Evolutionary conservation across 495 filamentous ascomycete species (phyloP), one percentile per base, ranked within the genome.

Genomic region (Cercophora sp.): DNA sequence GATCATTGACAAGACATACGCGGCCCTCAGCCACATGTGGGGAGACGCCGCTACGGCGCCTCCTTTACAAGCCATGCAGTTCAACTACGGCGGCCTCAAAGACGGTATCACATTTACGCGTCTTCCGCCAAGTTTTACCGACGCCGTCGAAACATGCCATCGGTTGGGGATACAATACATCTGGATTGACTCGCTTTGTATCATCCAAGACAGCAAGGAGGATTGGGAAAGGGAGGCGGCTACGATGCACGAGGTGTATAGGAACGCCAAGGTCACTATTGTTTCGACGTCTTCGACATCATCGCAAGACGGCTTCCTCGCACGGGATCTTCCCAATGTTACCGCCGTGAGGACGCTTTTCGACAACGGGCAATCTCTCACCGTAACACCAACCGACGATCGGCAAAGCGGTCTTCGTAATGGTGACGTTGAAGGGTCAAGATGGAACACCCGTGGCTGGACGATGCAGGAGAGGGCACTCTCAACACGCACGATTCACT

Each of bases 141-240:
- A 47, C 32, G 44, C 44, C 8, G 44, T 31, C 25, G 11, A 13
- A 5, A 47, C 27, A 15, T 27, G 23, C 16, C 22, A 11, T 3
- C n/a, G n/a, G 23, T 13, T 47, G 6, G 44, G 25, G 13, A 47
- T 47, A 26, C 44, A n/a, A 47, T 47, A 47, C 15, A 5, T 47
- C 4, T 47, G 44, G 44, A 48, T 48, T 18, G 44, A 48, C 18
- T 48, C 44, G 26, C 44, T 48, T 20, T 48, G 44, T 18, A 48
- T 48, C 29, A 2, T 48, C 11, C 44, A 48, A 22, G 44, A 48
- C 44, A 32, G 29, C 18, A 31, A 31, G 15, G 44, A 48, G 10
- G 44, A 34, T 11, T 48, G 24, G 44, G n/a, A 13, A 20, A 27
- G 19, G 16, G 44, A 48, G 27, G 44, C 44, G 5, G 9, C 6